These are phyloP conservation scores for Tolypocladium paradoxum DNA, from an alignment of 2,329 filamentous ascomycete genomes.

Conservation along the genomic window DNA sequence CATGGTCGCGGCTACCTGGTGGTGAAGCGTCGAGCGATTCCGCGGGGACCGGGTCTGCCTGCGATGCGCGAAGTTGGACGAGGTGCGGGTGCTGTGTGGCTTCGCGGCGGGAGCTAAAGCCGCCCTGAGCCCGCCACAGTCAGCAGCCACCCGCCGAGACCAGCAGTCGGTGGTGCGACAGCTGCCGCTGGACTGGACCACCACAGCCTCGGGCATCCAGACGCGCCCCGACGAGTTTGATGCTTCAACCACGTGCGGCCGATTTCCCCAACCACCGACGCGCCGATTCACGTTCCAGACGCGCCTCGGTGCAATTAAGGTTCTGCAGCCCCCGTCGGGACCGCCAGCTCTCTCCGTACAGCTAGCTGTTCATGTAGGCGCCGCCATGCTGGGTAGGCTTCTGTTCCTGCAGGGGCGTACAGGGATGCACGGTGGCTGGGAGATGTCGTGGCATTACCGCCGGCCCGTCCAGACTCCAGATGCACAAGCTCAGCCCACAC, in stretches of 20 bases:
- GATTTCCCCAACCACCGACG: neutral
- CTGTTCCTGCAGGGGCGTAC: conserved; percentile 1
- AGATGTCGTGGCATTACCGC: neutral
- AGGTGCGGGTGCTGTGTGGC: neutral
- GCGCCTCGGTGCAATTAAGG: neutral
- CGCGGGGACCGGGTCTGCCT: neutral
- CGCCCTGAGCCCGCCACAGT: too few relatives aligned
- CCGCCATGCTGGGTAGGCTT: too few relatives aligned
- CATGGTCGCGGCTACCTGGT: neutral
- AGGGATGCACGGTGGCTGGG: neutral
- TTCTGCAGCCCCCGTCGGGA: neutral
- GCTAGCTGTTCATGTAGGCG: neutral
- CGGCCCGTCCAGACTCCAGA: conserved; percentile 1
- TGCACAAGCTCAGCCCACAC: conserved; percentile 1
- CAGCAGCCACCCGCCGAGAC: too few relatives aligned
- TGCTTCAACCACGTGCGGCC: neutral
- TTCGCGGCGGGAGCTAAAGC: neutral
- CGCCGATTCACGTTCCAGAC: neutral
- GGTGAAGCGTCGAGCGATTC: neutral
- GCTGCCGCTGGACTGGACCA: too few relatives aligned
- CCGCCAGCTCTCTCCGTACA: neutral
- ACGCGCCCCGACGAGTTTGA: neutral
- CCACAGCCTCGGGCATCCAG: neutral
- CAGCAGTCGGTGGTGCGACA: too few relatives aligned
- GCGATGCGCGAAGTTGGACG: neutral